phyloP scores from a whole-genome alignment of 2,329 filamentous ascomycete genomes.

The Colletotrichum salicis region DNA sequence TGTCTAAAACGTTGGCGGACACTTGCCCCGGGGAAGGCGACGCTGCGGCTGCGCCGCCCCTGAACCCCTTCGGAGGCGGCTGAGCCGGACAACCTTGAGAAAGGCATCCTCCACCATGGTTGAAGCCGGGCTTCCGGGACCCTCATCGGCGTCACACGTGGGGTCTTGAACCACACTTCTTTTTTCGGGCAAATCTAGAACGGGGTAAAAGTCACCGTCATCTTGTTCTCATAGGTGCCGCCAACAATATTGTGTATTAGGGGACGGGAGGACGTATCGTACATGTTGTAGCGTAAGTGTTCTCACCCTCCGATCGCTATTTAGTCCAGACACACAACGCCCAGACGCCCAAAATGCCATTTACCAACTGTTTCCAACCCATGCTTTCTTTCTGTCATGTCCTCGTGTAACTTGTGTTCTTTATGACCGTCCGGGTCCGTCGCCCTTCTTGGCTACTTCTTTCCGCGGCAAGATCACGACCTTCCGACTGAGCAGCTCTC shows the following conservation, averaged over 20 bases:
- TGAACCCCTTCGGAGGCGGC: not conserved
- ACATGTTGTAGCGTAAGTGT: not conserved
- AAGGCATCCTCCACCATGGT: not conserved
- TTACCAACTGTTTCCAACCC: not conserved
- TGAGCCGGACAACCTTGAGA: not conserved
- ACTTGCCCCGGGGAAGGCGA: not conserved
- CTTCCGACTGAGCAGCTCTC: constrained; percentile 61
- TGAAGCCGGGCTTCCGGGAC: not conserved
- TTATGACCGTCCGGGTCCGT: constrained; percentile 15
- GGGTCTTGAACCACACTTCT: not conserved
- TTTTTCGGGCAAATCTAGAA: not conserved
- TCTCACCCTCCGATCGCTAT: not conserved
- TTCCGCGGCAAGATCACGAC: constrained; percentile 56
- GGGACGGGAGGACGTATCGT: not conserved
- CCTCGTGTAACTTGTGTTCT: not conserved
- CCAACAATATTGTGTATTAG: not conserved
- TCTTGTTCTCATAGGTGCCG: not conserved
- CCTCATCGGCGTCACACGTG: constrained; percentile 1
- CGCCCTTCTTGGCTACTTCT: constrained; percentile 43
- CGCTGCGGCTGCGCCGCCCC: constrained; percentile 1
- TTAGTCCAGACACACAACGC: not conserved
- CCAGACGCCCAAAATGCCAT: not conserved
- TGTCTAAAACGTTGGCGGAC: not conserved
- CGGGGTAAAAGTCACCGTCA: not conserved
- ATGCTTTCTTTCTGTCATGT: not conserved